Percentiles rank a stretch among this genome's conserved stretches.
phyloP scores from a whole-genome alignment of 768 basidiomycete genomes.

The Leucosporidium scottii region DNA sequence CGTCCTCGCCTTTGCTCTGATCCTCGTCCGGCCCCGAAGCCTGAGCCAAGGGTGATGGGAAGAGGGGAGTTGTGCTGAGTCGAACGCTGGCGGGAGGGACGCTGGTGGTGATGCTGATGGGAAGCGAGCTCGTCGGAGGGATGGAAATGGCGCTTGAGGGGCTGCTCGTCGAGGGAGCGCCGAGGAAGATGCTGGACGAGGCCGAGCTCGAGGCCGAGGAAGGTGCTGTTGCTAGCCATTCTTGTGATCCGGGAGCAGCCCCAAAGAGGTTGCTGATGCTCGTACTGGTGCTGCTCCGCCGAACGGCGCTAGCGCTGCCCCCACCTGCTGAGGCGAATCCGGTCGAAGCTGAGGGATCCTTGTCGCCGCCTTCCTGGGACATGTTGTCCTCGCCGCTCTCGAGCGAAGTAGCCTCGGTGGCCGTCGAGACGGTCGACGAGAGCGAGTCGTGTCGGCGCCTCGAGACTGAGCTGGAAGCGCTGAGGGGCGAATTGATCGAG shows the following conservation, averaged over 20 bases:
- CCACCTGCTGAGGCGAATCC: no score
- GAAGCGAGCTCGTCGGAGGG: conserved; percentile 9
- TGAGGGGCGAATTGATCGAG: not conserved
- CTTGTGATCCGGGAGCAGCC: no score
- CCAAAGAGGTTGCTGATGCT: no score
- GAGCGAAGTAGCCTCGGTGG: not conserved
- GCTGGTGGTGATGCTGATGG: conserved; percentile 19
- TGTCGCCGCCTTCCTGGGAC: not conserved
- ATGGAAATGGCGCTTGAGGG: conserved; percentile 16
- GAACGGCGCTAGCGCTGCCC: no score
- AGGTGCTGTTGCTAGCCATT: no score
- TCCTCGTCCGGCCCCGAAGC: conserved; percentile 24
- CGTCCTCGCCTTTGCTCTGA: conserved; percentile 21
- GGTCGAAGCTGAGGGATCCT: no score
- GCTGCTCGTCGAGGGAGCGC: not conserved
- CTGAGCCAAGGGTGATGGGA: conserved; percentile 27
- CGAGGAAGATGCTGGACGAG: not conserved
- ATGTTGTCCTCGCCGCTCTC: not conserved
- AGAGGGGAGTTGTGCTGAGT: conserved; percentile 29
- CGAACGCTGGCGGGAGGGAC: conserved; percentile 22
- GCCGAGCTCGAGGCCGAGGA: no score
- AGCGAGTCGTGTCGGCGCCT: not conserved
- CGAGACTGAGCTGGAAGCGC: not conserved
- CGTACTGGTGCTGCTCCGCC: no score
- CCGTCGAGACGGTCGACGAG: not conserved